phyloP scores from a whole-genome alignment of 257 asterid genomes.

The Sherardia arvensis region DNA sequence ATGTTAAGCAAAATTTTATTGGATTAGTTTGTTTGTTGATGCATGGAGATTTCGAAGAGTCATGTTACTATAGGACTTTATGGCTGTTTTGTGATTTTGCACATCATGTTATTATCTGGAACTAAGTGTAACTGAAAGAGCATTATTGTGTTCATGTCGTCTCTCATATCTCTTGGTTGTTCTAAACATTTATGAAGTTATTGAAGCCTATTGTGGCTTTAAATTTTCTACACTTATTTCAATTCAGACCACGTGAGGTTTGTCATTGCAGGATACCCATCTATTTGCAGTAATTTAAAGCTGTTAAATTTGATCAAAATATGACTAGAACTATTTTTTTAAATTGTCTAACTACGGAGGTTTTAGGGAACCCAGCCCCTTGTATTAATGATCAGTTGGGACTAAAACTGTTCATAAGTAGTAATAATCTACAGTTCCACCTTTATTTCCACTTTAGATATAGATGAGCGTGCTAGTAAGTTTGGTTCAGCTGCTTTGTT shows the following conservation, averaged over 20 bases:
- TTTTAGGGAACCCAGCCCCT: too few species aligned
- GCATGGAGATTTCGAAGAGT: neutral
- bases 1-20: neutral
- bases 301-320: neutral
- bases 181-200: neutral
- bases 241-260: neutral
- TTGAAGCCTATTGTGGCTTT: neutral
- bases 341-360: too few species aligned
- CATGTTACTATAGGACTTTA: neutral
- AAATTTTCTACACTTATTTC: neutral
- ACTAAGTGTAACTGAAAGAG: neutral
- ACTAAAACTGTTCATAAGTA: neutral
- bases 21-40: neutral
- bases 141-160: neutral
- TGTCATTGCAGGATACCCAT: constrained; percentile 52
- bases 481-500: neutral
- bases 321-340: too few species aligned
- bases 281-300: constrained; percentile 15
- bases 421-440: neutral
- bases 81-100: neutral
- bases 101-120: neutral
- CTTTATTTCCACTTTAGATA: neutral
- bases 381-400: too few species aligned
- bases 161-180: neutral
- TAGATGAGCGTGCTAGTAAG: neutral